A percentile compares a stretch with the other conserved stretches of the same genome.
These are phyloP conservation scores for Trametes punicea DNA, from an alignment of 768 basidiomycete species.

Conservation along the genomic window DNA sequence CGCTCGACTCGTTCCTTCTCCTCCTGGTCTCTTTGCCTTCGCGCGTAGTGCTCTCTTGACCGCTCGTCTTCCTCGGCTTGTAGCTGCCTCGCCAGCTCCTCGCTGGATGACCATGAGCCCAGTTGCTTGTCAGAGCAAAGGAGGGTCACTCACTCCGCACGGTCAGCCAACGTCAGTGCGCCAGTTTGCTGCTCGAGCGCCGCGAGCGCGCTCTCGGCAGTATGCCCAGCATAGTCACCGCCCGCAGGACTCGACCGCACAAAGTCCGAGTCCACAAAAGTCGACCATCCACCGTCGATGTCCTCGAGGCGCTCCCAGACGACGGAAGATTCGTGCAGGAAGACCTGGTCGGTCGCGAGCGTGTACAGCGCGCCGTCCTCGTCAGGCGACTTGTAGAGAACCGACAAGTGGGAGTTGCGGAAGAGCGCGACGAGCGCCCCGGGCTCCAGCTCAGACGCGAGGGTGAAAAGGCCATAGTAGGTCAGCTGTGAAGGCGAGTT, in stretches of 20 bases:
- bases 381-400: slow-evolving; percentile 62
- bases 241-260: slow-evolving; percentile 62
- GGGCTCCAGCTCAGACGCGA: slow-evolving; percentile 47
- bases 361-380: slow-evolving; percentile 59
- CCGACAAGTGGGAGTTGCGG: slow-evolving; percentile 86
- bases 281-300: slow-evolving; percentile 73
- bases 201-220: slow-evolving; percentile 56
- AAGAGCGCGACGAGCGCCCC: slow-evolving; percentile 82
- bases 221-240: slow-evolving; percentile 76
- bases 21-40: slow-evolving; percentile 33
- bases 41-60: slow-evolving; percentile 34
- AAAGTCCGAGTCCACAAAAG: slow-evolving; percentile 77
- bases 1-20: slow-evolving; percentile 27
- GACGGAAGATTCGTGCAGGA: slow-evolving; percentile 70
- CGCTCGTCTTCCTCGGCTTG: slow-evolving; percentile 76
- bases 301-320: slow-evolving; percentile 93
- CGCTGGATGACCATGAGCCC: slow-evolving; percentile 35
- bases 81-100: slow-evolving; percentile 67
- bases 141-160: slow-evolving; percentile 54
- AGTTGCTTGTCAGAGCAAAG: slow-evolving; percentile 3
- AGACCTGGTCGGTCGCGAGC: slow-evolving; percentile 83
- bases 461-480: slow-evolving; percentile 81
- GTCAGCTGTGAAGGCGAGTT: slow-evolving; percentile 78
- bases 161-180: slow-evolving; percentile 39
- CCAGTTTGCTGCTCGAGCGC: slow-evolving; percentile 46